Base-by-base conservation (phyloP, 2,329 filamentous ascomycete species). In the Ceratocystis smalleyi region DNA sequence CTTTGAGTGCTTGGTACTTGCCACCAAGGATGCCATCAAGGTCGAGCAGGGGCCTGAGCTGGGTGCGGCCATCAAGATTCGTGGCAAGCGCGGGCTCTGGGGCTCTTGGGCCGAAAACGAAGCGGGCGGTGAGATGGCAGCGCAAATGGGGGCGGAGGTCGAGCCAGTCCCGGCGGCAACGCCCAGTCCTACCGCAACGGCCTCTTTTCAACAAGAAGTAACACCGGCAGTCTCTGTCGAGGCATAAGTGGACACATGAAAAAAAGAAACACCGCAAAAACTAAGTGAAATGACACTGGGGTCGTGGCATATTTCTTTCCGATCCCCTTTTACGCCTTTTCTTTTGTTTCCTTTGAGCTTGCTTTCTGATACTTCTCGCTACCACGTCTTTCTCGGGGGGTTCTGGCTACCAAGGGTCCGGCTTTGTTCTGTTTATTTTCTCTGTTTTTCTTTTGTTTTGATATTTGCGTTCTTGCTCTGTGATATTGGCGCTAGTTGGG, bases 11-110 rank as follows among this genome's bases (percentile, higher is more conserved):
- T 80, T 99, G 27, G 94, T 99, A 2, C 81, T 99, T 59, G 94
- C 92, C 4, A 99, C 94, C 51, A 99, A 99, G 77, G 94, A 99
- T 73, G 94, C 94, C 32, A 88, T 99, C 76, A 96, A 96, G 76
- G 90, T 97, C 30, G 92, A 97, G 73, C 94, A 99, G 75, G 82
- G 82, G 60, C 78, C 85, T 67, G 82, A 80, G 45, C 81, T 97
- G 30, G 91, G 91, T 61, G 88, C 85, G 2, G 82, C 87, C 15
- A 89, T 99, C 71, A 81, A 86, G 66, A 88, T 99, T 66, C 81
- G 90, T 69, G 91, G 88, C 66, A 99, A 99, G 82, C 83, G 89
- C 70, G 92, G 89, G n/a, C 84, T 99, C 1, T 99, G 94, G 92
- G 94, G 92, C 62, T 85, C 87, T 45, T 99, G 94, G 94, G 94